Evolutionary conservation across 2,329 filamentous ascomycete genomes (phyloP), one percentile per base, ranked within the genome.

Genomic region (Alternaria alternata): DNA sequence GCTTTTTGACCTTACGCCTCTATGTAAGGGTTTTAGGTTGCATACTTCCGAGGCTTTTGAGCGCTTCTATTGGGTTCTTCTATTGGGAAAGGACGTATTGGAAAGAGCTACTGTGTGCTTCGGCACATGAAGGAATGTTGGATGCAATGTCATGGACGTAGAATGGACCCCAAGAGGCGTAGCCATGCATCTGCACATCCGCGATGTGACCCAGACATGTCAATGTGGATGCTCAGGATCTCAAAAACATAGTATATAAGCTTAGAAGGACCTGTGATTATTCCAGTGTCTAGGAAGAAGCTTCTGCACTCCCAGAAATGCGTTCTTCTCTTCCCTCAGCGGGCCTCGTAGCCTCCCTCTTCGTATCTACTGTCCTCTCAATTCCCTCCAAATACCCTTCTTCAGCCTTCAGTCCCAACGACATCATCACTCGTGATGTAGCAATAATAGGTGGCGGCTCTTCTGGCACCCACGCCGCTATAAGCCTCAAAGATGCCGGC

Each of bases 381-480:
- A 36, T 26, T 7, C 36, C 49, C 14, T 4, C 24, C 11, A 34
- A 54, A 9, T 12, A 42, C 14, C 34, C 54, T 20, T 22, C 22
- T 28, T 20, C 24, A 1, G 24, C 41, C 26, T 44, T 54, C 30
- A n/a, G 46, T 18, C 11, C 51, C 51, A 47, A 20, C 16, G n/a
- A 48, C 14, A 24, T 54, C 38, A 55, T 61, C 18, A 26, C n/a
- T 14, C 38, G 44, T 14, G 77, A 80, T 74, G 70, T 78, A 22
- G 65, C 59, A 20, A 68, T 84, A 57, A 77, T 84, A 38, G 81
- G 82, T 38, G 81, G 81, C 3, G 82, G 82, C 26, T 70, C 77
- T 1, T 64, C 71, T 22, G 81, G 81, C 6, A 80, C 76, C 0
- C 78, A 82, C 61, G 72, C 79, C 9, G 80, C 81, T 5, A 75